phyloP scores from a whole-genome alignment of 108 stramenopile genomes.

The Pseudonitzschia delicatissima region DNA sequence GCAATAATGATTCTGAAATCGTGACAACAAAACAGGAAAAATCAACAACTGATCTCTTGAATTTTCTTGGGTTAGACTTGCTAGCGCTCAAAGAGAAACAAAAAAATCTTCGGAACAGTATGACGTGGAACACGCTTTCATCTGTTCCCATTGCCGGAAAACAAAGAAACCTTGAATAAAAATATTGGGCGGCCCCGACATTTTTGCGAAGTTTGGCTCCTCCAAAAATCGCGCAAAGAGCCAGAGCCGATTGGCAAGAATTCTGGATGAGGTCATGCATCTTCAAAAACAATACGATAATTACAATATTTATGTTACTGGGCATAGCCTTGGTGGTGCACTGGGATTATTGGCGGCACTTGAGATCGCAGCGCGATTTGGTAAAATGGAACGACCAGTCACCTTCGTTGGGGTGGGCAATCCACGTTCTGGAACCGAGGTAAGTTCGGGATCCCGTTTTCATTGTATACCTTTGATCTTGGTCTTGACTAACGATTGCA shows the following conservation, averaged over 20 bases:
- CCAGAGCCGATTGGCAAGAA: constrained; percentile 46
- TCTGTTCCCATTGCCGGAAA: neutral
- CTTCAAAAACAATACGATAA: constrained; percentile 40
- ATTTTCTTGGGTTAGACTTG: neutral
- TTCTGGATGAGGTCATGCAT: constrained; percentile 45
- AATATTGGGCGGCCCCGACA: neutral
- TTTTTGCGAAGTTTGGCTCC: no score
- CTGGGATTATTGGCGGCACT: constrained; percentile 25
- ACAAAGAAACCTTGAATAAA: neutral
- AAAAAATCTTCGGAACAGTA: neutral
- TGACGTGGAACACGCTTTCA: neutral
- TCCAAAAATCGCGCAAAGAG: constrained; percentile 21
- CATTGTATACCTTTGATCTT: neutral
- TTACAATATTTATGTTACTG: constrained; percentile 60
- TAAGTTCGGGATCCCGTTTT: neutral
- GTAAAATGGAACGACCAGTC: neutral
- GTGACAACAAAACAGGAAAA: neutral
- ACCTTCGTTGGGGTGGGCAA: constrained; percentile 20
- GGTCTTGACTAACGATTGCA: neutral
- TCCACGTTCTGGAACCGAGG: constrained; percentile 15
- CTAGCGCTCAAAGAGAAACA: neutral
- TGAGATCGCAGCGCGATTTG: constrained; percentile 9
- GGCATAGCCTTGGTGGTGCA: constrained; percentile 78
- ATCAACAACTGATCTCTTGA: neutral
- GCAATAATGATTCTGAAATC: neutral